Conservation (phyloP, 23 red algal genomes). For the Porphyridium purpureum region DNA sequence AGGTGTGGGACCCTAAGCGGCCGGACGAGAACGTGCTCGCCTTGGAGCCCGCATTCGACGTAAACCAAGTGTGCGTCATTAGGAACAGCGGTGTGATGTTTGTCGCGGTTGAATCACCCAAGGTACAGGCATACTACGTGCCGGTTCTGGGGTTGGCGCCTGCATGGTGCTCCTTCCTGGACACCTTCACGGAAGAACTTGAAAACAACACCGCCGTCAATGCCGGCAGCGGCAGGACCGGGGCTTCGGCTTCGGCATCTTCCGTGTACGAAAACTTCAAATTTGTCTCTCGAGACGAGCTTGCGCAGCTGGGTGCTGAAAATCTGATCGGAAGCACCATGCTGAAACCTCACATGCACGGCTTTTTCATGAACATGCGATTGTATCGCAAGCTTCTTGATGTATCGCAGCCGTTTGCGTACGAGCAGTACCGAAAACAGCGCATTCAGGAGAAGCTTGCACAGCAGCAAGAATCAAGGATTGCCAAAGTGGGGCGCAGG, state of each 20-base stretch:
- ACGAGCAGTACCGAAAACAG: constrained; percentile 73
- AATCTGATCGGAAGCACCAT: constrained; percentile 38
- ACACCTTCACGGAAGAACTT: constrained; percentile 87
- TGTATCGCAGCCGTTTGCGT: constrained; percentile 59
- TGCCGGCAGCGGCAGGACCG: constrained; percentile 6
- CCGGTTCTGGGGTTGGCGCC: constrained; percentile 75
- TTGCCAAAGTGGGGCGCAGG: constrained; percentile 20
- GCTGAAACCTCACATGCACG: constrained; percentile 75
- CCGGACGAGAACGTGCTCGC: constrained; percentile 22
- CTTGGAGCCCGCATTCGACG: constrained; percentile 62
- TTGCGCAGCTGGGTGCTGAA: constrained; percentile 43
- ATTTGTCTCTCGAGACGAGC: constrained; percentile 52
- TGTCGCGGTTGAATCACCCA: constrained; percentile 34
- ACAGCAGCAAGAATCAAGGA: constrained; percentile 31
- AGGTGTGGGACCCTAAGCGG: constrained; percentile 40
- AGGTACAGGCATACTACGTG: constrained; percentile 75
- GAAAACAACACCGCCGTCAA: constrained; percentile 4
- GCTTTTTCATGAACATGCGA: constrained; percentile 74
- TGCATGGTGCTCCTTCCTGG: constrained; percentile 86
- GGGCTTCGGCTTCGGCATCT: constrained; percentile 8
- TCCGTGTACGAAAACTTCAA: constrained; percentile 93
- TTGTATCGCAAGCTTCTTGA: constrained; percentile 65
- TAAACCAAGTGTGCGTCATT: constrained; percentile 52
- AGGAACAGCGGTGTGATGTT: constrained; percentile 54
- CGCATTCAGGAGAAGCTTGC: constrained; percentile 51